phyloP scores from a whole-genome alignment of 1,139 yeast genomes.

The Protomyces inouyei region DNA sequence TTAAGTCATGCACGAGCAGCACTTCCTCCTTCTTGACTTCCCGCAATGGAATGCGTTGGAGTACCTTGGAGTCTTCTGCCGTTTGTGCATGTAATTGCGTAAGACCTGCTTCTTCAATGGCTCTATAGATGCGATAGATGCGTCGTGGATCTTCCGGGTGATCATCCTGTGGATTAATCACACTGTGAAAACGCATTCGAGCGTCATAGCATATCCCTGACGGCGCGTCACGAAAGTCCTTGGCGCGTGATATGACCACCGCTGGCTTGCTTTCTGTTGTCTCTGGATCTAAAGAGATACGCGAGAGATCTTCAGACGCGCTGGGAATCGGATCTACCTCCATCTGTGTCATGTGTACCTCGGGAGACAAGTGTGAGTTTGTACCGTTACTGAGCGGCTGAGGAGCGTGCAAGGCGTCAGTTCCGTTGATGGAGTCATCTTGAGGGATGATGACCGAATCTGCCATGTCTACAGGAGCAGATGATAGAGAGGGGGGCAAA shows the following conservation, averaged over 20 bases:
- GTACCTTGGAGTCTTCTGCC: conserved; percentile 82
- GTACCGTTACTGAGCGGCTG: no score
- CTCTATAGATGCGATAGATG: conserved; percentile 86
- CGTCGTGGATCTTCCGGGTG: conserved; percentile 99
- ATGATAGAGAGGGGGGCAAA: no score
- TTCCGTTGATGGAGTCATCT: no score
- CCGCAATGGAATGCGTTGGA: conserved; percentile 84
- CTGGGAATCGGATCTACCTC: neutral
- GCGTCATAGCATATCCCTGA: conserved; percentile 94
- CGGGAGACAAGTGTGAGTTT: no score
- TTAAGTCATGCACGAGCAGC: conserved; percentile 74
- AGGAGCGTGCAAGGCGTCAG: no score
- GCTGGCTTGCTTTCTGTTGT: neutral
- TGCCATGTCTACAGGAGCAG: no score
- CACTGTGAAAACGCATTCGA: conserved; percentile 95
- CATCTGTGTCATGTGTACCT: neutral
- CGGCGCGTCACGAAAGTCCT: neutral
- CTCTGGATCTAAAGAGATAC: neutral
- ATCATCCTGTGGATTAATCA: conserved; percentile 89
- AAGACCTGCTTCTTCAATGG: conserved; percentile 88
- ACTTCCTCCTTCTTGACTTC: conserved; percentile 87
- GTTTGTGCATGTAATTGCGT: conserved; percentile 74
- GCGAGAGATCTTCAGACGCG: neutral
- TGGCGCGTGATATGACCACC: neutral
- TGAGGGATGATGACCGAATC: no score